Base-by-base conservation (phyloP, 1,284 basidiomycete species). In the Cryptococcus wingfieldii region DNA sequence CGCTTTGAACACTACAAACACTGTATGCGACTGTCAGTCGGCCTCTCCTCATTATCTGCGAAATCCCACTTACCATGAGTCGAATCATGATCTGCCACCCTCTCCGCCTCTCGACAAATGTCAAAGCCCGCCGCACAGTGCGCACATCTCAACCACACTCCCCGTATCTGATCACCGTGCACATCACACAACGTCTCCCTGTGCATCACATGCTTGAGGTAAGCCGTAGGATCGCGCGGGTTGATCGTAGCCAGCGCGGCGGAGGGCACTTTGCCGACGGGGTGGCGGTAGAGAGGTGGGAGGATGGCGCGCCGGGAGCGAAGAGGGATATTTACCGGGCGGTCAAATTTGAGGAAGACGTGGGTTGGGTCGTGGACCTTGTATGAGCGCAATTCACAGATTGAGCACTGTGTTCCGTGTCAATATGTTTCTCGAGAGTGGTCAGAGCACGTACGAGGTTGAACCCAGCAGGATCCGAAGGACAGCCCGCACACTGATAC, bases 1-100 rank as follows among this genome's bases (percentile, higher is more conserved):
- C 2, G 88, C 84, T 75, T 95, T 94, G 79, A 94, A 88, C 9
- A 89, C 87, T 31, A 91, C 79, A 75, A 93, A 94, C 42, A 89
- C 76, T 74, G 62, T 25, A n/a, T 14, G 18, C 13, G 31, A 13
- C 6, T 25, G 19, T 50, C n/a, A 50, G 25, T 23, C 19, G 37
- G 23, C 23, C 47, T 19, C 8, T 19, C 37, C 39, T 18, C 27
- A 27, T 6, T 8, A 34, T 43, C 5, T 13, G 18, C 12, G n/a
- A 31, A 48, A 19, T 38, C 2, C 45, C 43, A 57, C 71, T 62
- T 46, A 76, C 74, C 79, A 69, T 94, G 90, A 3, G 83, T 84
- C 53, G 83, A 80, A 65, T 92, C 83, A 69, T 94, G 90, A 43
- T 86, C 86, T 63, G 89, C 88, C 31, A 88, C 77, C 55, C 78